Evolutionary conservation across 1,139 yeast genomes (phyloP).

Genomic region (Lodderomyces metapsilosis): DNA sequence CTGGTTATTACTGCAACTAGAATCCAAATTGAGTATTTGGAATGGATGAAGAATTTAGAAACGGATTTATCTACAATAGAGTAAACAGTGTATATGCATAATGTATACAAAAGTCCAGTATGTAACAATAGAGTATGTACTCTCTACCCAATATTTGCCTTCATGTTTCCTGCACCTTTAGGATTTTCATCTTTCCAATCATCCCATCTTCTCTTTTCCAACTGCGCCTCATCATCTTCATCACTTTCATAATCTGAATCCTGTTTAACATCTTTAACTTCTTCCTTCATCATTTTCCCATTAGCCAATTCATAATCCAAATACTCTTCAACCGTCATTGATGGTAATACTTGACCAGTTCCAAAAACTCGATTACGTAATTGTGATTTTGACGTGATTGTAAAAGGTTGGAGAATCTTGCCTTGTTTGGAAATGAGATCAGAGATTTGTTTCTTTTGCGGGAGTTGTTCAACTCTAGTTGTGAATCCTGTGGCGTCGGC

Average conservation of each 20-base stretch:
- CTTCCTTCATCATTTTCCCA: constrained; percentile 72
- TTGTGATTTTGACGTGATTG: constrained; percentile 63
- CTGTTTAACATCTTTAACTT: constrained; percentile 27
- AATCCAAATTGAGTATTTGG: constrained; percentile 30
- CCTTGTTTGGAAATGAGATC: constrained; percentile 64
- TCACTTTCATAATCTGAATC: constrained; percentile 27
- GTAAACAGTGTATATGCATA: constrained; percentile 6
- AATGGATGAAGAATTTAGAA: constrained; percentile 36
- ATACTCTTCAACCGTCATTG: constrained; percentile 92
- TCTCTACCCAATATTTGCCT: constrained; percentile 68
- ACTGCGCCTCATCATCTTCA: constrained; percentile 49
- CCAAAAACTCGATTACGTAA: constrained; percentile 72
- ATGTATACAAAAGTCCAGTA: not conserved
- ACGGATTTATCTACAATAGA: constrained; percentile 15
- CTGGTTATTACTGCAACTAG: constrained; percentile 29
- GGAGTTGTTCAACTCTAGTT: constrained; percentile 44
- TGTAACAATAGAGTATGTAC: constrained; percentile 4
- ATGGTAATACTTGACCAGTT: constrained; percentile 90
- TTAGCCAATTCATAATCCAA: constrained; percentile 80
- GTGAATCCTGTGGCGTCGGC: constrained; percentile 43
- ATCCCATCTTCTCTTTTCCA: constrained; percentile 81
- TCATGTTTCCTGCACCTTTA: constrained; percentile 86
- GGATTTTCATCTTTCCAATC: constrained; percentile 87
- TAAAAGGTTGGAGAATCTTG: constrained; percentile 79
- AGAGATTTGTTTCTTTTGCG: constrained; percentile 26